phyloP scores from a whole-genome alignment of 306 rosid species.

The Gynostemma pentaphyllum region DNA sequence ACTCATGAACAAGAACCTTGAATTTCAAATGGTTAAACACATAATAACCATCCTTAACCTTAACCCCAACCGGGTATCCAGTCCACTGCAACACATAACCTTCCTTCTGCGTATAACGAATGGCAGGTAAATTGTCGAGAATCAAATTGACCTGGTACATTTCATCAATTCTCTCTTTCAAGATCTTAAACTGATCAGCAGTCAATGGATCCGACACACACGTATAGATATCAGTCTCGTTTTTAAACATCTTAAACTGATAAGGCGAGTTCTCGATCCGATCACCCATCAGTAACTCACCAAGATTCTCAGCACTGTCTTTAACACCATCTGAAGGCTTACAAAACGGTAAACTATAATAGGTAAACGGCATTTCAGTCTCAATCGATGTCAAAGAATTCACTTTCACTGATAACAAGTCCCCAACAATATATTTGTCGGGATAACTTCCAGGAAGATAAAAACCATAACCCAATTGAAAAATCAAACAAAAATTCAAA shows the following conservation, averaged over 20 bases:
- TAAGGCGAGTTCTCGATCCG: slow-evolving; percentile 66
- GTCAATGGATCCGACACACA: slow-evolving; percentile 35
- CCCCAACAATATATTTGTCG: slow-evolving; percentile 34
- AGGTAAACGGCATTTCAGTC: slow-evolving; percentile 55
- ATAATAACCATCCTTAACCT: slow-evolving; percentile 51
- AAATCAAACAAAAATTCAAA: slow-evolving; percentile 26
- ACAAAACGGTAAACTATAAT: slow-evolving; percentile 62
- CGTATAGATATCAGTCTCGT: slow-evolving; percentile 42
- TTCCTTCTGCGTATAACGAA: slow-evolving; percentile 51
- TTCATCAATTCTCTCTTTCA: slow-evolving; percentile 58
- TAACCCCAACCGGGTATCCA: slow-evolving; percentile 60
- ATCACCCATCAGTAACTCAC: slow-evolving; percentile 63
- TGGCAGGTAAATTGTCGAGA: slow-evolving; percentile 45
- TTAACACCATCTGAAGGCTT: slow-evolving; percentile 47
- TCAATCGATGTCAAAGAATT: slow-evolving; percentile 63
- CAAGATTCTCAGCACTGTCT: slow-evolving; percentile 63
- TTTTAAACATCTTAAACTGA: slow-evolving; percentile 39
- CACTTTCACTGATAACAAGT: slow-evolving; percentile 43
- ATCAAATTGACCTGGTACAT: slow-evolving; percentile 62
- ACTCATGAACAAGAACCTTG: slow-evolving; percentile 54
- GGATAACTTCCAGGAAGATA: slow-evolving; percentile 64
- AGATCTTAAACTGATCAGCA: slow-evolving; percentile 38
- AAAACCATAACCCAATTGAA: slow-evolving; percentile 39
- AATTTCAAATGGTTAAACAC: slow-evolving; percentile 55
- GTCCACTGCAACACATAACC: slow-evolving; percentile 51